phyloP scores from a whole-genome alignment of 75 land plant species.

The Pinus tabuliformis region DNA sequence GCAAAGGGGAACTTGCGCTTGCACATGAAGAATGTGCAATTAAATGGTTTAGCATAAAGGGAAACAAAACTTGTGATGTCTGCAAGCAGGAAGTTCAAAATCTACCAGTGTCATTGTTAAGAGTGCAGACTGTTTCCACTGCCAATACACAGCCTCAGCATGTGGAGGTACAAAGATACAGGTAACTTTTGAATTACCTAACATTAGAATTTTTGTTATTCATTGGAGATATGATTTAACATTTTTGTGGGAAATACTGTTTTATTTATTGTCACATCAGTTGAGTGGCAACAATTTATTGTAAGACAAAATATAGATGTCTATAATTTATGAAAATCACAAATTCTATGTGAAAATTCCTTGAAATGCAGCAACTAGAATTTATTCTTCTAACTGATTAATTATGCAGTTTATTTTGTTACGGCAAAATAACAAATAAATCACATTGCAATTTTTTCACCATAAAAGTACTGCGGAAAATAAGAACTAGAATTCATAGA shows the following conservation, averaged over 20 bases:
- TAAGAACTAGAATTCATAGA: no score
- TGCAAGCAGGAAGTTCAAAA: slow-evolving; percentile 67
- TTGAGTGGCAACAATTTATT: background rate
- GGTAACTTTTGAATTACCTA: slow-evolving; percentile 18
- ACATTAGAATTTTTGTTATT: background rate
- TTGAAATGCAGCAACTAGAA: no score
- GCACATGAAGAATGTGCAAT: slow-evolving; percentile 79
- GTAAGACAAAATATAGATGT: background rate
- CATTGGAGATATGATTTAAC: background rate
- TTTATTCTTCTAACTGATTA: no score
- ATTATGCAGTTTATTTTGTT: no score
- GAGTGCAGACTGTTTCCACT: slow-evolving; percentile 33
- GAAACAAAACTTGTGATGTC: slow-evolving; percentile 74
- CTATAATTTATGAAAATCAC: background rate
- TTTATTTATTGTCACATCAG: background rate
- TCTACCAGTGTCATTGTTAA: slow-evolving; percentile 60
- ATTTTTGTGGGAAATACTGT: background rate
- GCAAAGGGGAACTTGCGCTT: slow-evolving; percentile 81
- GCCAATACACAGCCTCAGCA: slow-evolving; percentile 11
- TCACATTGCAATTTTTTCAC: no score
- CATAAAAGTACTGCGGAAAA: no score
- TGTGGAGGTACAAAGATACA: slow-evolving; percentile 25
- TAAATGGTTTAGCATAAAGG: slow-evolving; percentile 80
- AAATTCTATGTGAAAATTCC: background rate
- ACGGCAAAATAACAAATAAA: no score